Conservation (phyloP, 2,329 filamentous ascomycete species). For the Aspergillus transmontanensis region DNA sequence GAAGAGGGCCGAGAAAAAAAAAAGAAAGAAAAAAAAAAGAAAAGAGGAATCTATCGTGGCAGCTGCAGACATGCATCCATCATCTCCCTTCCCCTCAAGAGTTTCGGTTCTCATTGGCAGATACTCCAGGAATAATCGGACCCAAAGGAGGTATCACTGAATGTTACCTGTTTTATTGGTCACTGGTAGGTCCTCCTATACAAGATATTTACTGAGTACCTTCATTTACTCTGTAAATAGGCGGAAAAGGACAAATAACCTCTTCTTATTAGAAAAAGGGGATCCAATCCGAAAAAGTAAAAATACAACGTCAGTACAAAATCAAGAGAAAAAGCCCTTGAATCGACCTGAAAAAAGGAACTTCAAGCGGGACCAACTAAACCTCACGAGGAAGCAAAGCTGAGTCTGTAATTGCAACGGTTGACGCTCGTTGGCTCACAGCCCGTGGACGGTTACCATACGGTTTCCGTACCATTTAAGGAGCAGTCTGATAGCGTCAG, state of each 20-base stretch:
- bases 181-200: neutral
- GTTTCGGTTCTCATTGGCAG: neutral
- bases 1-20: neutral
- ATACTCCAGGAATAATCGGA: conserved; percentile 3
- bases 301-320: neutral
- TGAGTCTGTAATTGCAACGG: conserved; percentile 22
- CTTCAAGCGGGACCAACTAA: conserved; percentile 10
- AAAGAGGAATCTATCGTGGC: neutral
- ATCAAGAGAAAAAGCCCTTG: neutral
- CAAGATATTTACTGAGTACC: neutral
- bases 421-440: conserved; percentile 22
- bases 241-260: neutral
- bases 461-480: conserved; percentile 19
- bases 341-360: conserved; percentile 1
- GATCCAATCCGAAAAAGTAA: neutral
- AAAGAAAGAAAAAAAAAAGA: neutral
- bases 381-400: neutral
- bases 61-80: conserved; percentile 8
- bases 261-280: neutral
- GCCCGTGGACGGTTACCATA: conserved; percentile 25
- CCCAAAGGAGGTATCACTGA: neutral
- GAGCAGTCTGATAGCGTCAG: conserved; percentile 28
- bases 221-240: neutral
- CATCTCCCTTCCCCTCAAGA: neutral
- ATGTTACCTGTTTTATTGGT: neutral